Conservation (phyloP, 2,329 filamentous ascomycete species). For the Fusarium sp. region DNA sequence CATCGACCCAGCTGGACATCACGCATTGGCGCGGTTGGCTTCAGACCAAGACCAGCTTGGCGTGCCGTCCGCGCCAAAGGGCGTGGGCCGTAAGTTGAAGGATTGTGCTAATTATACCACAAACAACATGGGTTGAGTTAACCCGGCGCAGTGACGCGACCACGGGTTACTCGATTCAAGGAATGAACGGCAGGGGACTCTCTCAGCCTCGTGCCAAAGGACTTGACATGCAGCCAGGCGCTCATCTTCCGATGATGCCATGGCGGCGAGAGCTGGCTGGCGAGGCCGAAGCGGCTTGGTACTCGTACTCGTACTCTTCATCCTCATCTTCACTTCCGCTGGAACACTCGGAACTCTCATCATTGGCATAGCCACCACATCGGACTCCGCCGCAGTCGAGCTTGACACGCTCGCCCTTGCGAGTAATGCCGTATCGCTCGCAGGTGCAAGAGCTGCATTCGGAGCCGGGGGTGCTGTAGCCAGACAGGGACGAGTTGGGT, state of each 20-base stretch:
- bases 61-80: constrained; percentile 45
- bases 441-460: constrained; percentile 85
- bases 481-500: constrained; percentile 75
- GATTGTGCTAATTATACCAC: constrained; percentile 45
- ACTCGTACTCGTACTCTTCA: constrained; percentile 57
- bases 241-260: constrained; percentile 62
- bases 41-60: constrained; percentile 57
- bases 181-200: constrained; percentile 49
- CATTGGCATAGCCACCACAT: constrained; percentile 79
- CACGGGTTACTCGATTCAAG: constrained; percentile 42
- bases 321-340: constrained; percentile 72
- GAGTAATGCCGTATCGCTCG: constrained; percentile 95
- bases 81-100: constrained; percentile 42
- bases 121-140: constrained; percentile 44
- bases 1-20: constrained; percentile 60
- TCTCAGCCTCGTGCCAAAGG: constrained; percentile 39
- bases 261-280: constrained; percentile 66
- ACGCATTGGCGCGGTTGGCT: constrained; percentile 36
- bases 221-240: constrained; percentile 34
- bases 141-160: constrained; percentile 43
- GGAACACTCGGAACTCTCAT: constrained; percentile 70
- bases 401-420: constrained; percentile 90
- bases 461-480: constrained; percentile 80
- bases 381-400: constrained; percentile 91
- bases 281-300: constrained; percentile 54